Base-by-base conservation (phyloP, 441 rosid species). In the Erysimum cheiri region DNA sequence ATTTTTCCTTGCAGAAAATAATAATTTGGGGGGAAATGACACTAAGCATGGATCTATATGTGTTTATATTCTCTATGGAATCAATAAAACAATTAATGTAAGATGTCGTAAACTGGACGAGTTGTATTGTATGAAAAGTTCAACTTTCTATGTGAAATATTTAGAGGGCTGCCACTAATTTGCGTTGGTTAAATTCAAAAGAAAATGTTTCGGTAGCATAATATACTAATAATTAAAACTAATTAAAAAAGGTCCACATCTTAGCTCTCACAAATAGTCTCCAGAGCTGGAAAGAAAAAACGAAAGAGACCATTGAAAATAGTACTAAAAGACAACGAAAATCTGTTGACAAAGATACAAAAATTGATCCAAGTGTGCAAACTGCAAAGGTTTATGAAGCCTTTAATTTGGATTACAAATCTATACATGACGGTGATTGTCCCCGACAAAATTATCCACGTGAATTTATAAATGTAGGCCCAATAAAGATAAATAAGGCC, bases 151-250 rank as follows among this genome's bases (percentile, higher is more conserved):
- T 17, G 57, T 26, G 54, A 70, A 49, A 49, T 8, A 17, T 58
- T 19, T 64, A 41, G 75, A 64, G 67, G 79, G 43, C 35, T 57
- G 31, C 79, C 79, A 64, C 75, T 70, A 70, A 39, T 28, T 56
- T 24, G 13, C 54, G 8, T 63, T 49, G 54, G 40, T 35, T 39
- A 46, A 39, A 6, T 49, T 41, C 14, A n/a, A 17, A 13, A 54
- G 17, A 64, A 33, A 56, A 56, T 39, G 44, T 40, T 63, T 22
- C 44, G 1, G 4, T 44, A 24, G 12, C 57, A 28, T 56, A 22
- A 41, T 41, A 32, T 32, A n/a, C n/a, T 40, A 41, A n/a, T 48
- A 13, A 29, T 17, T 5, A 31, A 3, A 50, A 53, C 10, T 24
- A 65, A 36, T 19, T n/a, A 3, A 64, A 35, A 60, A 8, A 14